A percentile compares a stretch with the other conserved stretches of the same genome.
phyloP scores from a whole-genome alignment of 1,284 basidiomycete species.

The Sparassis latifolia region DNA sequence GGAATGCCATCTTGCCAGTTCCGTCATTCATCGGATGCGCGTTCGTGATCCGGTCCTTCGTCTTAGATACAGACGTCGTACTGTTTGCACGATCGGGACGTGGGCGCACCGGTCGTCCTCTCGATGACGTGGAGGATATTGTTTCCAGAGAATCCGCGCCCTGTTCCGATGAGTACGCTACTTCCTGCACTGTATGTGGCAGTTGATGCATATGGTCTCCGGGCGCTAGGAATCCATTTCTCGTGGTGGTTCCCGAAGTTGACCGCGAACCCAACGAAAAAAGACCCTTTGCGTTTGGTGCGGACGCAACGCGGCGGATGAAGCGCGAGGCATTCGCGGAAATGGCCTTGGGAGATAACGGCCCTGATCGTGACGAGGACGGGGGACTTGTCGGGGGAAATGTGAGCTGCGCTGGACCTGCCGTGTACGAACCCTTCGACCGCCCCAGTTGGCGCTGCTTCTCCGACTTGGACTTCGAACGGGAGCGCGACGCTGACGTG shows the following conservation, averaged over 20 bases:
- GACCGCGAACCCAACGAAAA: slow-evolving; percentile 58
- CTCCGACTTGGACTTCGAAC: slow-evolving; percentile 61
- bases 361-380: slow-evolving; percentile 31
- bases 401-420: slow-evolving; percentile 30
- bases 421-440: slow-evolving; percentile 24
- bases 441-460: slow-evolving; percentile 34
- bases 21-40: slow-evolving; percentile 32
- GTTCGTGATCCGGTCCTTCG: slow-evolving; percentile 39
- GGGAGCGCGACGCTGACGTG: slow-evolving; percentile 25
- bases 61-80: slow-evolving; percentile 24
- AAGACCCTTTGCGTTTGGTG: slow-evolving; percentile 91
- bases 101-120: slow-evolving; percentile 36
- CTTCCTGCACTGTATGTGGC: slow-evolving; percentile 46
- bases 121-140: slow-evolving; percentile 63
- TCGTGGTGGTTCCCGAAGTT: slow-evolving; percentile 42
- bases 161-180: slow-evolving; percentile 46
- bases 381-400: slow-evolving; percentile 28
- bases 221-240: slow-evolving; percentile 75
- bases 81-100: slow-evolving; percentile 15
- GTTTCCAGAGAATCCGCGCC: slow-evolving; percentile 67
- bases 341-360: slow-evolving; percentile 58
- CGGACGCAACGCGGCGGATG: slow-evolving; percentile 91
- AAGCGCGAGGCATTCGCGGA: slow-evolving; percentile 74
- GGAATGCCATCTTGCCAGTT: slow-evolving; percentile 70
- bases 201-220: slow-evolving; percentile 46